Evolutionary conservation across 805 yeast species (phyloP).

Genomic region (Yarrowia yakushimensis): DNA sequence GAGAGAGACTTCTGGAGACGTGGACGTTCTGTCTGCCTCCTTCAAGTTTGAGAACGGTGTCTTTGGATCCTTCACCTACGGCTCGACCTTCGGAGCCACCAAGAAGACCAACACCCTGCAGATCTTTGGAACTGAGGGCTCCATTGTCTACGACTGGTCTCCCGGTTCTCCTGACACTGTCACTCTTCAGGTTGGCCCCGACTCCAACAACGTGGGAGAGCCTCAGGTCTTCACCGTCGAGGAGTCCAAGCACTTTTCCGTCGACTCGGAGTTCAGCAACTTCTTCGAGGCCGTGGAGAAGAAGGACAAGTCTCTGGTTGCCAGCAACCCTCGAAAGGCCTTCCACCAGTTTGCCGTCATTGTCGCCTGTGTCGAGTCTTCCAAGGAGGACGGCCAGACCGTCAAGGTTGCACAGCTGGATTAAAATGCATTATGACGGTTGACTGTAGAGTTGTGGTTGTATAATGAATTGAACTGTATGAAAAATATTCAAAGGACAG

Average conservation of each 20-base stretch:
- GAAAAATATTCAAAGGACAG: too few species aligned
- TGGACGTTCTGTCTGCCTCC: conserved; percentile 74
- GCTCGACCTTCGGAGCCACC: conserved; percentile 81
- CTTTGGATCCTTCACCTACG: conserved; percentile 83
- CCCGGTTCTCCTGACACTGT: conserved; percentile 33
- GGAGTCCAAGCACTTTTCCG: conserved; percentile 30
- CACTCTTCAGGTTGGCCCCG: conserved; percentile 33
- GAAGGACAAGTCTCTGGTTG: conserved; percentile 57
- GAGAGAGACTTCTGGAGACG: conserved; percentile 72
- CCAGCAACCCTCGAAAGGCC: conserved; percentile 67
- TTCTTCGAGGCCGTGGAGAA: conserved; percentile 57
- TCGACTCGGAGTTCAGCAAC: conserved; percentile 50
- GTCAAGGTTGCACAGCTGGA: conserved; percentile 34
- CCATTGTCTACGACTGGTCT: conserved; percentile 58
- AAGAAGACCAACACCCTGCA: conserved; percentile 63
- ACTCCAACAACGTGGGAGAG: conserved; percentile 28
- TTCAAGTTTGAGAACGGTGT: conserved; percentile 56
- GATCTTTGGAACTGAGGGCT: conserved; percentile 77
- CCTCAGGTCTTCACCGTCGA: conserved; percentile 35
- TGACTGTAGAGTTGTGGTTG: too few species aligned
- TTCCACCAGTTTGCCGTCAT: conserved; percentile 92
- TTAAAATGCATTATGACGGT: too few species aligned
- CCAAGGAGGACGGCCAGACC: conserved; percentile 41
- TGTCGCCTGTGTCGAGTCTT: conserved; percentile 78
- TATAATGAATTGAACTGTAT: too few species aligned